These are phyloP conservation scores for Pyronema omphalodes DNA, from an alignment of 495 filamentous ascomycete species.

Conservation along the genomic window DNA sequence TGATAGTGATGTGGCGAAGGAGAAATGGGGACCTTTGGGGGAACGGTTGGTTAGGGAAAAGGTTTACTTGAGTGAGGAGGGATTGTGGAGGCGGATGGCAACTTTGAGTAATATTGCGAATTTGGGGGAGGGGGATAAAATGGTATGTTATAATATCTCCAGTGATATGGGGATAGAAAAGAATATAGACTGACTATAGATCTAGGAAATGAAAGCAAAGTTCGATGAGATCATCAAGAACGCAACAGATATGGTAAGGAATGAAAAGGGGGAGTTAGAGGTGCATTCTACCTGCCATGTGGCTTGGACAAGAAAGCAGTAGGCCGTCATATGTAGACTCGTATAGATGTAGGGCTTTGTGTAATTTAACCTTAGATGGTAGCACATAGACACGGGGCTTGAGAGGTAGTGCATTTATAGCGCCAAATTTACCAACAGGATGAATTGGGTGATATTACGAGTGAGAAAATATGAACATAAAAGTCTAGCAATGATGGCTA, in stretches of 20 bases:
- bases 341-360: too few species aligned
- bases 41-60: conserved; percentile 24
- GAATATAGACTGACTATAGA: neutral
- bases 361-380: too few species aligned
- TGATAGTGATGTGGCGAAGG: neutral
- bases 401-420: too few species aligned
- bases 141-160: conserved; percentile 23
- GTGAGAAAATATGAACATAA: too few species aligned
- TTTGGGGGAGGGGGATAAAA: conserved; percentile 31
- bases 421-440: too few species aligned
- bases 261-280: conserved; percentile 36
- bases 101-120: conserved; percentile 45
- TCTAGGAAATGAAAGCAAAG: conserved; percentile 24
- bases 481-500: too few species aligned
- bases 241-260: conserved; percentile 28
- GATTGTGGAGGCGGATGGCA: conserved; percentile 36
- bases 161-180: neutral
- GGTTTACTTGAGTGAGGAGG: conserved; percentile 34
- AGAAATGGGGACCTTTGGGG: neutral
- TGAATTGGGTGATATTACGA: too few species aligned
- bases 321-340: too few species aligned
- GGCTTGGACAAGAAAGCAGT: conserved; percentile 30
- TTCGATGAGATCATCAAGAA: conserved; percentile 30
- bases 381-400: too few species aligned
- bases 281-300: conserved; percentile 36